Base-by-base conservation (phyloP, 805 yeast species). In the Hanseniaspora pseudoguilliermondii region DNA sequence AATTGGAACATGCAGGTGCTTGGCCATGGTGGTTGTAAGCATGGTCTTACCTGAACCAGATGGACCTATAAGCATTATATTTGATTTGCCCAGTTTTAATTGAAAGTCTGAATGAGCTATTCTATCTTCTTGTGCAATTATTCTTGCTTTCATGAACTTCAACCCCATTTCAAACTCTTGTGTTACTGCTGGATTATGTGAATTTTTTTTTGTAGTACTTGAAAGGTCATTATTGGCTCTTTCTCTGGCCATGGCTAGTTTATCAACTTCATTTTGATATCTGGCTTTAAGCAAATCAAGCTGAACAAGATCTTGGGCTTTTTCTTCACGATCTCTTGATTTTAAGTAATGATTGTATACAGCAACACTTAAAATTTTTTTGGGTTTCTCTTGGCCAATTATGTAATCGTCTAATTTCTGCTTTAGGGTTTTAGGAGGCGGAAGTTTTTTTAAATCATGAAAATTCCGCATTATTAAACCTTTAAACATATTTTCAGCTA, bases 21-120 rank as follows among this genome's bases (percentile, higher is more conserved):
- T 71, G 0, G 84, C 83, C 44, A 80, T 64, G 0, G 82, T 77
- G 46, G 75, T 71, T 1, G 83, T 83, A 38, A 80, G 68, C 16
- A 79, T 62, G 0, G 84, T 80, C 62, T 80, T 80, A 20, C 84
- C 84, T 2, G 82, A 75, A 0, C 84, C 84, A 7, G 82, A 76
- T 0, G 84, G 84, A 0, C 84, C 84, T 9, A 80, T 65, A 1
- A 80, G 65, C 47, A 80, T 61, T 1, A 80, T 74, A 64, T 80
- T 80, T 34, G 83, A 76, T 59, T 80, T 80, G 53, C 78, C 79
- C 47, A 79, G 62, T 48, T 74, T 76, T n/a, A 78, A 68, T 16
- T 38, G 35, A 23, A 44, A 53, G 47, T 70, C 70, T 1, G 71
- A 73, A 52, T 71, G 74, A 18, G 61, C 62, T 9, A 47, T 8